A percentile compares a stretch with the other conserved stretches of the same genome.
Conservation (phyloP, 495 filamentous ascomycete genomes). For the Aspergillus haitiensis region DNA sequence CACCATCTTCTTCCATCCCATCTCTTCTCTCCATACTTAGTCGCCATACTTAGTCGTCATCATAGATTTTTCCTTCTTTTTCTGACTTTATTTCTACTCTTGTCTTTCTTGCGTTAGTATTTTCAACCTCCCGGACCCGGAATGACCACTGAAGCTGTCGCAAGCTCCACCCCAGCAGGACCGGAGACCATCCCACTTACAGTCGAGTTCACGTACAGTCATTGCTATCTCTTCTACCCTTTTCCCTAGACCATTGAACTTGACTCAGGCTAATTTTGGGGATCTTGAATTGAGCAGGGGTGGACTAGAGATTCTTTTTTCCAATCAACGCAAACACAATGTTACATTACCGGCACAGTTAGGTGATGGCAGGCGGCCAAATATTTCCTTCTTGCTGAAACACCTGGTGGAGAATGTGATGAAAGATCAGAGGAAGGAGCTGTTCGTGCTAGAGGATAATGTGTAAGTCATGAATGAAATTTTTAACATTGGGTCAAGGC, state of each 20-base stretch:
- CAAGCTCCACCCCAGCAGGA: slow-evolving; percentile 11
- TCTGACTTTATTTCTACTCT: background rate
- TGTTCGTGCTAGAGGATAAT: slow-evolving; percentile 84
- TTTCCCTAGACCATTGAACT: slow-evolving; percentile 5
- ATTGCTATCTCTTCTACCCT: background rate
- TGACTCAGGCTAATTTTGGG: slow-evolving; percentile 18
- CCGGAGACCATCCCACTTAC: slow-evolving; percentile 49
- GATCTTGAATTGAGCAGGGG: slow-evolving; percentile 56
- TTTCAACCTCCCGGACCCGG: background rate
- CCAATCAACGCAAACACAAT: slow-evolving; percentile 69
- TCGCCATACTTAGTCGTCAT: background rate
- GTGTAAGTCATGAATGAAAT: slow-evolving; percentile 60
- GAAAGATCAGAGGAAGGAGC: slow-evolving; percentile 80
- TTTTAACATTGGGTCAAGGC: background rate
- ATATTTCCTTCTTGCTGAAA: slow-evolving; percentile 72
- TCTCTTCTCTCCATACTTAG: background rate
- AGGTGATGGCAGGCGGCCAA: slow-evolving; percentile 57
- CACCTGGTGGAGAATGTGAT: slow-evolving; percentile 83
- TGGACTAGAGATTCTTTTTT: slow-evolving; percentile 93
- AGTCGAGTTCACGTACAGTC: slow-evolving; percentile 73
- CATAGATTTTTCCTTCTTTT: background rate
- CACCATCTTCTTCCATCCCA: slow-evolving; percentile 6
- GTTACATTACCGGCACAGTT: slow-evolving; percentile 66
- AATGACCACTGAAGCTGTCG: slow-evolving; percentile 14
- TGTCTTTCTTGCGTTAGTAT: background rate